A percentile compares a stretch with the other conserved stretches of the same genome.
These are phyloP conservation scores for Trichomonascaceae sp. DNA, from an alignment of 1,139 yeast species.

Conservation along the genomic window DNA sequence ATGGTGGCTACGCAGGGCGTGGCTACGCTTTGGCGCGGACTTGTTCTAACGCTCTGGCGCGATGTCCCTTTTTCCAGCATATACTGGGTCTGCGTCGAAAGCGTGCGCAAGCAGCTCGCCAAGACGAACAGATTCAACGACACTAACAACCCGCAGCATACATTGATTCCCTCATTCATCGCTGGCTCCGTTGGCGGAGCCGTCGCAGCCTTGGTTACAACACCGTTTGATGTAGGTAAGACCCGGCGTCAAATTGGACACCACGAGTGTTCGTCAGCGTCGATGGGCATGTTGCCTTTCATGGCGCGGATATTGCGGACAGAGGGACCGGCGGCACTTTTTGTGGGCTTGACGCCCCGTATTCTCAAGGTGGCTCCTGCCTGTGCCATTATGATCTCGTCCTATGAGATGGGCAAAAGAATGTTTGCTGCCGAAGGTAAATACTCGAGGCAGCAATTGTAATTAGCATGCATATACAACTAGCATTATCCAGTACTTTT, in stretches of 20 bases:
- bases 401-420: constrained; percentile 80
- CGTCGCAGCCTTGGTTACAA: constrained; percentile 73
- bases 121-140: constrained; percentile 13
- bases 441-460: too few relatives aligned
- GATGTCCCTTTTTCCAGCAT: constrained; percentile 96
- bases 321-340: constrained; percentile 71
- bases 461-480: too few relatives aligned
- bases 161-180: constrained; percentile 61
- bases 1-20: constrained; percentile 49
- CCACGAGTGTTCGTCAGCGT: constrained; percentile 21
- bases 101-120: constrained; percentile 15
- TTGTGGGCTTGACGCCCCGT: constrained; percentile 77
- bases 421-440: too few relatives aligned
- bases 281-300: constrained; percentile 46
- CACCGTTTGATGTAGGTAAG: constrained; percentile 96
- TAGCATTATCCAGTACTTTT: too few relatives aligned
- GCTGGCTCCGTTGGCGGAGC: constrained; percentile 82
- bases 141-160: constrained; percentile 26
- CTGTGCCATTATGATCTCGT: constrained; percentile 96
- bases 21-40: constrained; percentile 63
- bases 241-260: constrained; percentile 70
- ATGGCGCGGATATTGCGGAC: constrained; percentile 45
- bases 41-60: constrained; percentile 83
- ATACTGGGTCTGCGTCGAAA: constrained; percentile 66
- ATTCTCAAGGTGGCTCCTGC: constrained; percentile 89